These are phyloP conservation scores for Abelmoschus esculentus DNA, from an alignment of 345 rosid genomes.

Conservation along the genomic window DNA sequence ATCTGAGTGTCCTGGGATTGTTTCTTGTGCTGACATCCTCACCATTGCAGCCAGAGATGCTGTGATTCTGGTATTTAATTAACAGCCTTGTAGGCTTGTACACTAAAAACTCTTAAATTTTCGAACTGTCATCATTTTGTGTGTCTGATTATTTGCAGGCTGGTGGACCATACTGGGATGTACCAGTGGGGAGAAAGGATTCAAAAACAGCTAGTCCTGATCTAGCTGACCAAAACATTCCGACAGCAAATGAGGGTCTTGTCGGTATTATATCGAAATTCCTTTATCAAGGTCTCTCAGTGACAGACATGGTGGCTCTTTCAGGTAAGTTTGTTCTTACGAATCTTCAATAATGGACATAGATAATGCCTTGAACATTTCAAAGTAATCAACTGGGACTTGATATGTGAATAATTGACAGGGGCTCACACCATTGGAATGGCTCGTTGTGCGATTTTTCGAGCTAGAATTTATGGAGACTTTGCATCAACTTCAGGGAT, in stretches of 20 bases:
- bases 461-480: slow-evolving; percentile 26
- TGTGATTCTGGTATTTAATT: slow-evolving; percentile 48
- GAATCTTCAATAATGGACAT: too few species aligned
- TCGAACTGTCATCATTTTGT: not conserved
- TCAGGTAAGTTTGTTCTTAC: not conserved
- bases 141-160: slow-evolving; percentile 35
- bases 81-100: not conserved
- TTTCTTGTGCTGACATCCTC: slow-evolving; percentile 88
- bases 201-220: slow-evolving; percentile 58
- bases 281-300: not conserved
- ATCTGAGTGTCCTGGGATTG: slow-evolving; percentile 78
- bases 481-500: slow-evolving; percentile 35
- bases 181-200: slow-evolving; percentile 88
- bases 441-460: not conserved
- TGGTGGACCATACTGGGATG: slow-evolving; percentile 94
- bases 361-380: too few species aligned
- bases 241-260: slow-evolving; percentile 48
- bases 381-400: not conserved
- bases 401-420: not conserved
- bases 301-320: not conserved
- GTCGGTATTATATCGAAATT: not conserved
- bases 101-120: too few species aligned
- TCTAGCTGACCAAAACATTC: slow-evolving; percentile 41
- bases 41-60: slow-evolving; percentile 90
- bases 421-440: slow-evolving; percentile 3